A percentile compares a stretch with the other conserved stretches of the same genome.
Conservation (phyloP, 768 basidiomycete genomes). For the Lactifluus rugatus region DNA sequence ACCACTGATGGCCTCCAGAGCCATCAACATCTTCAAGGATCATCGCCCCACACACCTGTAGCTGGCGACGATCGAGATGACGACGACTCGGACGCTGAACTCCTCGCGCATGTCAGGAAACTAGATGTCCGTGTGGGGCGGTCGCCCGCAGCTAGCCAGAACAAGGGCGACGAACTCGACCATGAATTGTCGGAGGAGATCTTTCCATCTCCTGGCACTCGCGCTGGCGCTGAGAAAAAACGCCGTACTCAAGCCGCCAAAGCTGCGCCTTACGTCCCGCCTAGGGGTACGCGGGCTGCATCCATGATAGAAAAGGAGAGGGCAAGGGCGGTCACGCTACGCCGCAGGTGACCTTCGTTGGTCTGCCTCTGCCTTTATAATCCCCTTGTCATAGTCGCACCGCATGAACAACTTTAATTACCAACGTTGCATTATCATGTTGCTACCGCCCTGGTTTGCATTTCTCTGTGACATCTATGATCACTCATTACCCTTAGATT, state of each 20-base stretch:
- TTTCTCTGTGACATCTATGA: background rate
- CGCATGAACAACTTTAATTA: no score
- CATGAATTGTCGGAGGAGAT: background rate
- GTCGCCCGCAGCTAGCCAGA: background rate
- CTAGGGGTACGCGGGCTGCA: conserved; percentile 12
- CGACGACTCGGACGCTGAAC: background rate
- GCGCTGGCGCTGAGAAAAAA: conserved; percentile 2
- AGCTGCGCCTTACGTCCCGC: background rate
- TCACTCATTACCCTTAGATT: background rate
- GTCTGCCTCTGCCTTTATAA: no score
- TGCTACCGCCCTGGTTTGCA: background rate
- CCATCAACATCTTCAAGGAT: background rate
- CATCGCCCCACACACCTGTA: background rate
- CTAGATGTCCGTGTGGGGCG: background rate
- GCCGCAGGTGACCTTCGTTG: background rate
- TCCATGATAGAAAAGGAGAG: background rate
- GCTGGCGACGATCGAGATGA: background rate
- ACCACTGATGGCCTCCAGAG: background rate
- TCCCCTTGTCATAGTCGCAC: no score
- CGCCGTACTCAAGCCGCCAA: conserved; percentile 1
- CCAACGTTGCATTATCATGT: background rate
- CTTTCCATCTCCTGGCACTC: conserved; percentile 5
- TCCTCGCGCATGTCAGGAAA: background rate
- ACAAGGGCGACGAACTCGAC: background rate
- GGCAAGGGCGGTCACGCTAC: background rate